phyloP scores from a whole-genome alignment of 2,329 filamentous ascomycete genomes.

The Nigrospora sphaerica region DNA sequence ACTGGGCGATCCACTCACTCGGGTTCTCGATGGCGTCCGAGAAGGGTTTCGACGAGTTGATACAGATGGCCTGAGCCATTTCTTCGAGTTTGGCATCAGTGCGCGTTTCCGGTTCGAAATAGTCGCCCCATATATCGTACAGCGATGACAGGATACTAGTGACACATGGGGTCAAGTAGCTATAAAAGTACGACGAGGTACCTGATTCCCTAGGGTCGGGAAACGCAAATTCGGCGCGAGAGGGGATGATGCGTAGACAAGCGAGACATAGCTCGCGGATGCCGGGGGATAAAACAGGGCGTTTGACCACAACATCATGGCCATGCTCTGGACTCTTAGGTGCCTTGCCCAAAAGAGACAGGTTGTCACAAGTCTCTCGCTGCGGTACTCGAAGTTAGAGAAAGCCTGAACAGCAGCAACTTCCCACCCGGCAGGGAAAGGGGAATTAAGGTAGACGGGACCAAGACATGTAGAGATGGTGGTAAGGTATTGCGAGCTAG shows the following conservation, averaged over 20 bases:
- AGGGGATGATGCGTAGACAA: constrained; percentile 29
- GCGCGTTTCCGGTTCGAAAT: constrained; percentile 17
- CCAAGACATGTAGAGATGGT: too few relatives aligned
- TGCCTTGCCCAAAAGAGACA: neutral
- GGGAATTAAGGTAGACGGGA: too few relatives aligned
- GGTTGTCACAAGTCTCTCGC: neutral
- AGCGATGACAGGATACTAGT: constrained; percentile 23
- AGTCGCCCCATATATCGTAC: constrained; percentile 20
- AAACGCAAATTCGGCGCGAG: constrained; percentile 11
- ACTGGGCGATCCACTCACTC: constrained; percentile 29
- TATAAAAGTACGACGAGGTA: constrained; percentile 9
- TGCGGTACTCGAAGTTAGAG: too few relatives aligned
- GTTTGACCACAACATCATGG: constrained; percentile 1
- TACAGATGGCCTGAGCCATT: constrained; percentile 26
- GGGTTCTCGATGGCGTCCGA: constrained; percentile 25
- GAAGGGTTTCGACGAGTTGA: constrained; percentile 28
- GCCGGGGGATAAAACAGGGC: constrained; percentile 10
- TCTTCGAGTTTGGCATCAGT: constrained; percentile 22
- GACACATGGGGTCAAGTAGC: constrained; percentile 24
- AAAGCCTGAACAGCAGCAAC: too few relatives aligned
- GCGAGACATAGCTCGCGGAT: constrained; percentile 28
- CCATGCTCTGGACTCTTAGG: neutral
- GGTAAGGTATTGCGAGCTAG: too few relatives aligned
- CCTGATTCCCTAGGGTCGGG: neutral
- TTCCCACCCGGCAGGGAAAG: too few relatives aligned